A percentile compares a stretch with the other conserved stretches of the same genome.
phyloP scores from a whole-genome alignment of 805 yeast species.

The Priceomyces medius region DNA sequence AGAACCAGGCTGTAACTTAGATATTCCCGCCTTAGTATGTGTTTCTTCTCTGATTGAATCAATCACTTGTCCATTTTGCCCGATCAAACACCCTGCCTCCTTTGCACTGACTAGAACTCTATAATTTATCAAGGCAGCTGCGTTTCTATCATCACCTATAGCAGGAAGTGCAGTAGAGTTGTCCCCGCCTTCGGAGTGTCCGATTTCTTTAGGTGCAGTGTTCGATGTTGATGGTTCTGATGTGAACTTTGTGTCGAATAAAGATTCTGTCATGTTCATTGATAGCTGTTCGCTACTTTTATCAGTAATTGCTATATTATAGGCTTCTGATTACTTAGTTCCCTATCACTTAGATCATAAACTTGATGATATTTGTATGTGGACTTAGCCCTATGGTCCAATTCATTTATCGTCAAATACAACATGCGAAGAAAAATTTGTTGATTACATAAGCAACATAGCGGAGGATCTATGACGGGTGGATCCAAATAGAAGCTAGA shows the following conservation, averaged over 20 bases:
- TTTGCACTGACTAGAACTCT: conserved; percentile 73
- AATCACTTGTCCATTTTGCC: conserved; percentile 78
- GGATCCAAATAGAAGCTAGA: not conserved
- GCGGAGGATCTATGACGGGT: not conserved
- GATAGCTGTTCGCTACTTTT: not conserved
- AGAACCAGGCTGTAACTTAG: conserved; percentile 75
- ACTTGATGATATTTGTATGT: not conserved
- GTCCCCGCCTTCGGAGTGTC: conserved; percentile 1
- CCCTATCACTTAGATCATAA: not conserved
- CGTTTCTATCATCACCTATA: conserved; percentile 23
- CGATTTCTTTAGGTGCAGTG: conserved; percentile 3
- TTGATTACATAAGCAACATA: not conserved
- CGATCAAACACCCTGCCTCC: conserved; percentile 89
- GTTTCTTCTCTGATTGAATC: conserved; percentile 73
- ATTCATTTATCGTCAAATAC: not conserved
- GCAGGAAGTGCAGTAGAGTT: conserved; percentile 22
- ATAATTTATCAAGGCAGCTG: conserved; percentile 35
- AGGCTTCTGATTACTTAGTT: not conserved
- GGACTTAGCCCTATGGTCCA: not conserved
- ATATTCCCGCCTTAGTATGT: conserved; percentile 81
- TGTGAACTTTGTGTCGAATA: conserved; percentile 34
- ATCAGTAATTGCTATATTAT: not conserved
- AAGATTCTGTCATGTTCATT: conserved; percentile 28
- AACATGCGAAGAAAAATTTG: conserved; percentile 2
- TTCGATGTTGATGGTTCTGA: conserved; percentile 13